phyloP scores from a whole-genome alignment of 2,329 filamentous ascomycete species.

The Pseudopithomyces maydicus region DNA sequence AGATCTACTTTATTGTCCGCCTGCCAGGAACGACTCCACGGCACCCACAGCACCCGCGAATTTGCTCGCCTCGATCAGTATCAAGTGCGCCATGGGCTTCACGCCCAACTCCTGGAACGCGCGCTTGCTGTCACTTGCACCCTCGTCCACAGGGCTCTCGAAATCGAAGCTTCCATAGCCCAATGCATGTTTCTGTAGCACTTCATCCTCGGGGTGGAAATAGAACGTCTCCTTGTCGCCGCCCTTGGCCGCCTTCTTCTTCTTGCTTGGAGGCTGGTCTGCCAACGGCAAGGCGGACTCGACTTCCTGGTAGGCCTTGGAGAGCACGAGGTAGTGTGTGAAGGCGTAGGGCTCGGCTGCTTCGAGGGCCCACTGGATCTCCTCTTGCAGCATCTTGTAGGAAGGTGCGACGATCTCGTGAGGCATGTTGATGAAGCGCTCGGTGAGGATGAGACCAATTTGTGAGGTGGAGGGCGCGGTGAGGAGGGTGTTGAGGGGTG shows the following conservation, averaged over 20 bases:
- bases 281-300: conserved; percentile 72
- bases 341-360: conserved; percentile 93
- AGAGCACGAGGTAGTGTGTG: conserved; percentile 88
- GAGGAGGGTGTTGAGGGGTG: conserved; percentile 49
- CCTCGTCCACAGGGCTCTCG: conserved; percentile 76
- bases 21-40: conserved; percentile 72
- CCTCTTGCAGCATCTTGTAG: conserved; percentile 92
- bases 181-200: conserved; percentile 75
- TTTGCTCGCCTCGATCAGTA: conserved; percentile 80
- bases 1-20: conserved; percentile 13
- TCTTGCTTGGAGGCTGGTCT: conserved; percentile 48
- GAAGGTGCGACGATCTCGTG: conserved; percentile 88
- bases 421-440: conserved; percentile 97
- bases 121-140: conserved; percentile 85
- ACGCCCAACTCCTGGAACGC: conserved; percentile 95
- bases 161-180: conserved; percentile 76
- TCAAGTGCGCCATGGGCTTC: conserved; percentile 80
- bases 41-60: conserved; percentile 78
- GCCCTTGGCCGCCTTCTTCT: conserved; percentile 49
- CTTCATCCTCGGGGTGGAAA: conserved; percentile 96
- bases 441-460: conserved; percentile 85
- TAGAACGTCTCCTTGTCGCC: conserved; percentile 68
- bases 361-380: conserved; percentile 85
- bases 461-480: conserved; percentile 50
- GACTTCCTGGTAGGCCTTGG: conserved; percentile 90